A percentile compares a stretch with the other conserved stretches of the same genome.
phyloP scores from a whole-genome alignment of 202 grass and related monocot genomes.

The Zizania palustris region DNA sequence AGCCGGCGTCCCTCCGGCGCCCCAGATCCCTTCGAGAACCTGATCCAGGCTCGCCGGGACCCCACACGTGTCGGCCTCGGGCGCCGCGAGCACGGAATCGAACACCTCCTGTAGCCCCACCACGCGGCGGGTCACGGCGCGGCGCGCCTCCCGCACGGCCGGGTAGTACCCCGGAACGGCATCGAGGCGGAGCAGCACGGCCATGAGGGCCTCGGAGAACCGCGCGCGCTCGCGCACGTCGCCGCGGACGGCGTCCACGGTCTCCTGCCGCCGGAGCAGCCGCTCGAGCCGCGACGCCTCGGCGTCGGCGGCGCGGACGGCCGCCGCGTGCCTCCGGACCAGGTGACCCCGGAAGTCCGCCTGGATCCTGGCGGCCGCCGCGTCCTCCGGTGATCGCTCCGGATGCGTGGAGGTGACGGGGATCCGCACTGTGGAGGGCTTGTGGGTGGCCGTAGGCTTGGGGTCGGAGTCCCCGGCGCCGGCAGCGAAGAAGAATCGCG shows the following conservation, averaged over 20 bases:
- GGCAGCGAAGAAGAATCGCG: too few species aligned
- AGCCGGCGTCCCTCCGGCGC: too few species aligned
- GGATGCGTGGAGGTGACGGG: slow-evolving; percentile 37
- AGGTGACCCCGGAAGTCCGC: too few species aligned
- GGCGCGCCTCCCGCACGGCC: slow-evolving; percentile 64
- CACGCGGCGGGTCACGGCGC: slow-evolving; percentile 63
- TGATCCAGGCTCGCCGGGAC: slow-evolving; percentile 31
- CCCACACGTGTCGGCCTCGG: slow-evolving; percentile 42
- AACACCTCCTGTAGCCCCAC: slow-evolving; percentile 79
- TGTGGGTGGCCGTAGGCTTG: too few species aligned
- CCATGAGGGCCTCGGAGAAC: slow-evolving; percentile 85
- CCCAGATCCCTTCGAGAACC: too few species aligned
- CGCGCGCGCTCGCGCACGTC: slow-evolving; percentile 58
- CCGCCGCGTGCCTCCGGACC: too few species aligned
- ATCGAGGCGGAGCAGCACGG: slow-evolving; percentile 72
- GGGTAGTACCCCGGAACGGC: slow-evolving; percentile 74
- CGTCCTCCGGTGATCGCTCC: background rate
- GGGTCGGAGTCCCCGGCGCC: too few species aligned
- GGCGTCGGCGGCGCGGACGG: too few species aligned
- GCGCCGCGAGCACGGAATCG: slow-evolving; percentile 54
- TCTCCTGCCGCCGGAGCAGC: too few species aligned
- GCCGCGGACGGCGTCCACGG: slow-evolving; percentile 69
- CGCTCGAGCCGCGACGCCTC: too few species aligned
- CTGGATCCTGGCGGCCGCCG: slow-evolving; percentile 68
- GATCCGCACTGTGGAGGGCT: too few species aligned